Evolutionary conservation across 2,329 filamentous ascomycete genomes (phyloP).

Genomic region (Juglanconis oblonga): DNA sequence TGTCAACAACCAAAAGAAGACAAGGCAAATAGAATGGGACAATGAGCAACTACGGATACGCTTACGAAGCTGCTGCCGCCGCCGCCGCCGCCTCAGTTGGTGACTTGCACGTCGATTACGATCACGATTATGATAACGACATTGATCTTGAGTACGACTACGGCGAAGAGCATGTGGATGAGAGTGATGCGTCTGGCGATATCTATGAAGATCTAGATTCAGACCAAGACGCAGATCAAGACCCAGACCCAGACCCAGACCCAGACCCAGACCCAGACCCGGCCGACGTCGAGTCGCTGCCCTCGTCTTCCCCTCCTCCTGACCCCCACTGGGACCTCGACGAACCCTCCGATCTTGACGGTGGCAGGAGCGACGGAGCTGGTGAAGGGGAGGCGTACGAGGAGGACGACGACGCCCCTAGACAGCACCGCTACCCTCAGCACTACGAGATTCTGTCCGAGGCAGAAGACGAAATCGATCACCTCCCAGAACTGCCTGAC

Average conservation of each 20-base stretch:
- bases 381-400: not conserved
- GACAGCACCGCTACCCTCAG: not conserved
- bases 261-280: not conserved
- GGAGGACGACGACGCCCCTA: not conserved
- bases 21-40: not conserved
- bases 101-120: not conserved
- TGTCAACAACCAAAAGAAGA: not conserved
- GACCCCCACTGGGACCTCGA: not conserved
- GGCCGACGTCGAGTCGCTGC: not conserved
- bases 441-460: not conserved
- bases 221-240: not conserved
- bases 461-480: not conserved
- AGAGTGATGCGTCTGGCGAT: no score
- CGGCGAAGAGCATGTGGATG: no score
- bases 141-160: not conserved
- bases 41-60: not conserved
- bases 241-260: not conserved
- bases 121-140: conserved; percentile 5
- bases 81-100: not conserved
- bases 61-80: not conserved
- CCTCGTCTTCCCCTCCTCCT: not conserved
- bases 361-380: not conserved
- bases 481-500: not conserved
- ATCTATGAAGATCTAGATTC: no score
- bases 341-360: not conserved